A percentile compares a stretch with the other conserved stretches of the same genome.
These are phyloP conservation scores for Aphanomyces invadans DNA, from an alignment of 352 stramenopile genomes.

Conservation along the genomic window DNA sequence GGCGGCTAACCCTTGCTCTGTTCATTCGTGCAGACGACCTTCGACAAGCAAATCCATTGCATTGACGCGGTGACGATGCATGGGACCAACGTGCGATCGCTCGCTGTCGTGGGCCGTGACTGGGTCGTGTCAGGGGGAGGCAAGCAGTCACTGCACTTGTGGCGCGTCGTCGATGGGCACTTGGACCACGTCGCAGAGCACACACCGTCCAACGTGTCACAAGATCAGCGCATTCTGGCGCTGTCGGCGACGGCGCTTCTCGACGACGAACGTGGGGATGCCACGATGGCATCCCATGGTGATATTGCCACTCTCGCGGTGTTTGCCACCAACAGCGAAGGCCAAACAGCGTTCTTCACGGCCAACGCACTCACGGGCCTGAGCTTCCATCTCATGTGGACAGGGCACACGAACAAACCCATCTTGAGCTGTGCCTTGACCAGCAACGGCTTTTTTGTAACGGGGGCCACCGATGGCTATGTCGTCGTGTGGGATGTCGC, in stretches of 20 bases:
- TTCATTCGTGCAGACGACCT: not conserved
- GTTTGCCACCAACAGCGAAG: constrained; percentile 69
- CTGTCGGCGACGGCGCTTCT: constrained; percentile 31
- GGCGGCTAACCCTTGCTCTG: too few species aligned
- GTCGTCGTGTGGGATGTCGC: constrained; percentile 65
- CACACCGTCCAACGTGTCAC: constrained; percentile 44
- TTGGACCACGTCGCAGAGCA: constrained; percentile 45
- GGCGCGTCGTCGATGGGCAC: constrained; percentile 40
- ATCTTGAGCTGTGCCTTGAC: constrained; percentile 63
- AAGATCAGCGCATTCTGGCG: constrained; percentile 79
- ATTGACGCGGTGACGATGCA: constrained; percentile 30
- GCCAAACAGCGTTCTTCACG: constrained; percentile 50
- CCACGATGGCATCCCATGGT: too few species aligned
- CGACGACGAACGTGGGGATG: not conserved
- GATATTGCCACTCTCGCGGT: too few species aligned
- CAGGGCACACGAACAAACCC: constrained; percentile 44
- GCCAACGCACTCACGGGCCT: constrained; percentile 31
- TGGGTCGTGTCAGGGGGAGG: constrained; percentile 52
- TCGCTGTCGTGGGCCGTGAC: constrained; percentile 31
- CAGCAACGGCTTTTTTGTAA: constrained; percentile 47
- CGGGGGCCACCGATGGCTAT: constrained; percentile 73
- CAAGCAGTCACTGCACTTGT: constrained; percentile 76
- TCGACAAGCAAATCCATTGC: not conserved
- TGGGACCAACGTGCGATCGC: constrained; percentile 69
- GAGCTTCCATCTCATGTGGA: not conserved